Evolutionary conservation across 192 early-diverging fungal genomes (phyloP), one percentile per base, ranked within the genome.

Genomic region (Kickxella alabastrina): DNA sequence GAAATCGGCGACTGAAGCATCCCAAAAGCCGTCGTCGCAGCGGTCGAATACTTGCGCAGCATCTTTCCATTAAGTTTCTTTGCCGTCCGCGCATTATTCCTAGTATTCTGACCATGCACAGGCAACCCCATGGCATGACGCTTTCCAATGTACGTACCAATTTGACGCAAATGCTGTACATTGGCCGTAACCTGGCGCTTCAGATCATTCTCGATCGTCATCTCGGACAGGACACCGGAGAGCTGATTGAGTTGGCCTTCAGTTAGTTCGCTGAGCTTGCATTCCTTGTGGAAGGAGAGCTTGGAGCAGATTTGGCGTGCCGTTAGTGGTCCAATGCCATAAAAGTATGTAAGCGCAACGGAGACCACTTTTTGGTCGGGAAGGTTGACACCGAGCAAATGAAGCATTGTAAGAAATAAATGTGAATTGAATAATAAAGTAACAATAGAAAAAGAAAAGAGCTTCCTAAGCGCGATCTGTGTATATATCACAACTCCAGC

Each of bases 381-480:
- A 35, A 96, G 80, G 75, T 96, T 96, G 55, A 96, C 90, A 57
- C 93, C 93, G 41, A 96, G 82, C 52, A 96, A 75, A 75, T 92
- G 91, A 68, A 96, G 73, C 87, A 90, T 90, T 18, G 35, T 40
- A 24, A 47, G 29, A 29, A 17, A 18, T 14, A 6, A 32, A 41
- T 41, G n/a, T 10, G 40, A 41, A 19, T 6, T 14, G 3, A 19
- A 1, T 41, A 32, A 32, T 32, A 51, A 21, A 40, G 6, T 5
- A 21, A 1, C 43, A 47, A 40, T 12, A 47, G 10, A 34, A 26
- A 9, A 43, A 50, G 17, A 35, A 34, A 15, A 43, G 37, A 18
- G 37, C 37, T 17, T 39, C 6, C 18, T 39, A 13, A 18, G 37
- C 7, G 37, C 14, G 5, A 41, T 41, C 36, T 37, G 14, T 13